A percentile compares a stretch with the other conserved stretches of the same genome.
Conservation (phyloP, 805 yeast genomes). For the Clavispora santaluciae region DNA sequence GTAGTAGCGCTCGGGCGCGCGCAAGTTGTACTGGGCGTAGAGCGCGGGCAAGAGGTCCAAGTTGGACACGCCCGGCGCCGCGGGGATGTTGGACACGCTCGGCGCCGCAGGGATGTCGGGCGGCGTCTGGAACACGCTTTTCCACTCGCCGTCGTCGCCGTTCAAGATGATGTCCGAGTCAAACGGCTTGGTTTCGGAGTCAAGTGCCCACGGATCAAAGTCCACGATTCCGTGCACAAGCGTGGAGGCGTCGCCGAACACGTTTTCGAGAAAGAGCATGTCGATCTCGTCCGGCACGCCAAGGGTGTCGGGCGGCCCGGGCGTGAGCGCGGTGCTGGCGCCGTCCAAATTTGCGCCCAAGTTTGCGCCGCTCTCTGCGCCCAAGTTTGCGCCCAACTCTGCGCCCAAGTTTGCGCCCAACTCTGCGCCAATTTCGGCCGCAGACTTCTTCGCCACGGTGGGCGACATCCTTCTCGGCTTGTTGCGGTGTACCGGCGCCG, state of each 20-base stretch:
- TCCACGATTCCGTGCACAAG: slow-evolving; percentile 15
- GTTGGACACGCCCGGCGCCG: slow-evolving; percentile 5
- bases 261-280: slow-evolving; percentile 13
- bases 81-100: not conserved
- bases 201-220: slow-evolving; percentile 10
- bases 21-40: slow-evolving; percentile 11
- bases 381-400: not conserved
- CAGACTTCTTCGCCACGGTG: too few species aligned
- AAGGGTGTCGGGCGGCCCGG: not conserved
- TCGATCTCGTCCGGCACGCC: slow-evolving; percentile 6
- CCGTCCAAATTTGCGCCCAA: too few species aligned
- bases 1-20: slow-evolving; percentile 11
- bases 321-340: too few species aligned
- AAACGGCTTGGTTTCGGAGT: slow-evolving; percentile 11
- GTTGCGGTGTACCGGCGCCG: slow-evolving; percentile 9
- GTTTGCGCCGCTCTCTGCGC: not conserved
- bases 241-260: slow-evolving; percentile 17
- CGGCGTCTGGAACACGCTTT: slow-evolving; percentile 7
- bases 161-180: slow-evolving; percentile 15
- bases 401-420: not conserved
- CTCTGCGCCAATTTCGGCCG: too few species aligned
- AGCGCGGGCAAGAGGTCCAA: slow-evolving; percentile 10
- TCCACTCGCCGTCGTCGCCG: slow-evolving; percentile 14
- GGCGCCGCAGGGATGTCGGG: not conserved
- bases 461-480: slow-evolving; percentile 4